phyloP scores from a whole-genome alignment of 805 yeast species.

The Schwanniomyces vanrijiae region DNA sequence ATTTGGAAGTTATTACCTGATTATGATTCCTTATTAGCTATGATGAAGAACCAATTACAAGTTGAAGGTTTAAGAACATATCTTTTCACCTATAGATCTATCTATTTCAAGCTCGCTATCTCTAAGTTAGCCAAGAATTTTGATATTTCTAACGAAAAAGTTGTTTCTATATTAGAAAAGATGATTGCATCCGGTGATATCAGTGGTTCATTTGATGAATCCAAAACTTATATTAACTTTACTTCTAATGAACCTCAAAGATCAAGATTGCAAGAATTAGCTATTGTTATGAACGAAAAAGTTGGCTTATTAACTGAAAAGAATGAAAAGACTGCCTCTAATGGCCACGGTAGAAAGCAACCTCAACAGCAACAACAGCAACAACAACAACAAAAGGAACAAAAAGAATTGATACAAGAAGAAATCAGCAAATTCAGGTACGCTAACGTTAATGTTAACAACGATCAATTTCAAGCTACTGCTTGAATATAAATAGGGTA shows the following conservation, averaged over 20 bases:
- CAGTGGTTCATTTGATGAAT: slow-evolving; percentile 70
- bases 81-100: slow-evolving; percentile 77
- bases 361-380: slow-evolving; percentile 34
- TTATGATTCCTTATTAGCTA: slow-evolving; percentile 61
- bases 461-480: slow-evolving; percentile 43
- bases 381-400: slow-evolving; percentile 29
- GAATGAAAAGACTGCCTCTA: slow-evolving; percentile 79
- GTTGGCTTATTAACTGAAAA: slow-evolving; percentile 75
- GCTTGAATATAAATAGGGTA: slow-evolving; percentile 11
- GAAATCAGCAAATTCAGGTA: slow-evolving; percentile 42
- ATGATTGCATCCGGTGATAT: slow-evolving; percentile 80
- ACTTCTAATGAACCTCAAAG: slow-evolving; percentile 71
- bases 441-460: slow-evolving; percentile 43
- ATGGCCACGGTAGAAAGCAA: slow-evolving; percentile 57
- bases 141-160: slow-evolving; percentile 55
- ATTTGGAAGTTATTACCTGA: slow-evolving; percentile 84
- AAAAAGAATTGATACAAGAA: slow-evolving; percentile 33
- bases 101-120: slow-evolving; percentile 73
- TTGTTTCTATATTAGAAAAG: slow-evolving; percentile 64
- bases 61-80: slow-evolving; percentile 91
- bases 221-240: slow-evolving; percentile 62
- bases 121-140: slow-evolving; percentile 64
- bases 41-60: slow-evolving; percentile 79
- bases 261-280: slow-evolving; percentile 83
- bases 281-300: slow-evolving; percentile 80